A percentile compares a stretch with the other conserved stretches of the same genome.
Conservation (phyloP, 306 rosid species). For the Cyclanthera cordifolia region DNA sequence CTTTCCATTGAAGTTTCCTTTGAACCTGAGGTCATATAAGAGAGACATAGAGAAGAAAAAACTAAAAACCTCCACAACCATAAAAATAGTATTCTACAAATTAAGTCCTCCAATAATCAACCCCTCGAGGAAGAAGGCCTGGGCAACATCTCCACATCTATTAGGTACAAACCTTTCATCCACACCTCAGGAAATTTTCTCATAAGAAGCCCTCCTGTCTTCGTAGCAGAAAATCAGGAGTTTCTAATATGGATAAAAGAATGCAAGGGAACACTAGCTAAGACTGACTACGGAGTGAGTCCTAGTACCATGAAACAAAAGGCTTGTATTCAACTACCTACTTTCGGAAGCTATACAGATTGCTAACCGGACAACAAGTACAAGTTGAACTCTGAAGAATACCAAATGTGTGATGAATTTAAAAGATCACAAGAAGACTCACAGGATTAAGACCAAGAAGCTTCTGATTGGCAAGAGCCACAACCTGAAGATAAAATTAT, state of each 20-base stretch:
- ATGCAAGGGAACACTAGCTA: background rate
- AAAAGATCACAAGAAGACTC: conserved; percentile 30
- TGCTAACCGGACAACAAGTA: background rate
- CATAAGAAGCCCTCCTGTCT: background rate
- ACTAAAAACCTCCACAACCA: background rate
- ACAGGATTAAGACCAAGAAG: conserved; percentile 77
- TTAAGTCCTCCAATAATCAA: background rate
- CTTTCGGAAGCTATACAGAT: background rate
- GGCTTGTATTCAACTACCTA: background rate
- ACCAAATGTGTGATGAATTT: background rate
- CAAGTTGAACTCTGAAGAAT: background rate
- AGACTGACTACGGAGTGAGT: background rate
- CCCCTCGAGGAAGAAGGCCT: background rate
- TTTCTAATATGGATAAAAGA: background rate
- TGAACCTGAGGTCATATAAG: background rate
- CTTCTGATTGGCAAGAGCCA: conserved; percentile 83
- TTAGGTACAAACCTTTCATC: background rate
- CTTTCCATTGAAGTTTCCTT: background rate
- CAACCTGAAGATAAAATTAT: conserved; percentile 45
- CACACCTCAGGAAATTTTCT: background rate
- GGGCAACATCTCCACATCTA: background rate
- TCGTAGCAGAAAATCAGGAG: background rate
- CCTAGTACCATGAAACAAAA: background rate
- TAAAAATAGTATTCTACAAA: background rate
- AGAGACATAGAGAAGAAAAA: background rate